Evolutionary conservation across 768 basidiomycete species (phyloP), one percentile per base, ranked within the genome.

Genomic region (Russula sp.): DNA sequence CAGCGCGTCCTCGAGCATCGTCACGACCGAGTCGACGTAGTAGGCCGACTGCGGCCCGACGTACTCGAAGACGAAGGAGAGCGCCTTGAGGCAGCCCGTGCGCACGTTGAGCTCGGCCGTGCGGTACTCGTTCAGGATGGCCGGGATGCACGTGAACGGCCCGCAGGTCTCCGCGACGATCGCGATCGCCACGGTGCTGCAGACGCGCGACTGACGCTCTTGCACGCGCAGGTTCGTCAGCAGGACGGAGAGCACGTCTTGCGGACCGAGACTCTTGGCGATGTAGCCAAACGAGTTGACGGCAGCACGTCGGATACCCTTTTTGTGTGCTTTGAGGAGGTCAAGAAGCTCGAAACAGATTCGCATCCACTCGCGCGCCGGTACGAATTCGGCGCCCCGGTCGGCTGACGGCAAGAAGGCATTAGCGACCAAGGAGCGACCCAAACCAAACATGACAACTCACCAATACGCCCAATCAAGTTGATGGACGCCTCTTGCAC

Each of bases 241-340:
- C 13, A 99, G 82, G 14, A 99, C 96, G 42, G 91, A 92, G 37
- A 99, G 79, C 1, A 99, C 97, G 71, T 99, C 97, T 75, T 98
- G 96, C 53, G 97, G 96, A 77, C 97, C 97, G 77, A 99, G 87
- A 77, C 92, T 95, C 79, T 98, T 98, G 62, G 97, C 97, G 66
- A 99, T 99, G 69, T 99, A 99, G 70, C 97, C 97, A 69, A 99
- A 99, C 1, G 96, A 97, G 79, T 99, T 98, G 77, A 98, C 97
- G 22, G 97, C 96, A 0, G 96, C 97, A 72, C 96, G 92, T 58
- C 97, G 90, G 71, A 98, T 99, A 48, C 91, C 96, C 76, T 98
- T 98, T 79, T 99, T 99, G 79, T 99, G 97, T 9, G 97, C 97
- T 74, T 98, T 98, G 70, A 98, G 82, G 31, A 99, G 81, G 71